Base-by-base conservation (phyloP, 371 early-diverging fungal genomes). In the Gilbertella persicaria region DNA sequence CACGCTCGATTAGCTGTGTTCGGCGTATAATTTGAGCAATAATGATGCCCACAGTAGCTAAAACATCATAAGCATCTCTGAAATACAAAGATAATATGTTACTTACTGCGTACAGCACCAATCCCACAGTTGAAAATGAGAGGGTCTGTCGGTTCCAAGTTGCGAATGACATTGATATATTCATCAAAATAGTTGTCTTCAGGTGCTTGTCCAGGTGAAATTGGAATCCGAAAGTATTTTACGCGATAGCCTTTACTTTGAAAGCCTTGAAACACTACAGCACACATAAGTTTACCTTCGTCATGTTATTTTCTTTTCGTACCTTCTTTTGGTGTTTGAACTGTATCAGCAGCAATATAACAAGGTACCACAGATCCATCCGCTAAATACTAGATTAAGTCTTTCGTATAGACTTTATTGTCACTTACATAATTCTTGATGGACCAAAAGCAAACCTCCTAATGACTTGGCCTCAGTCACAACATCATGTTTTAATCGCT, bases 61-160 rank as follows among this genome's bases (percentile, higher is more conserved):
- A n/a, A n/a, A n/a, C n/a, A n/a, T n/a, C n/a, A n/a, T n/a, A n/a
- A n/a, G n/a, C n/a, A n/a, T n/a, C 0, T 14, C 13, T 16, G 1
- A 33, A 8, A 45, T 2, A 7, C 9, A 10, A 8, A 23, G 25
- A n/a, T 25, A 19, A 37, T 13, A 40, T 26, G 16, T 6, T 3
- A 71, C 83, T 64, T 80, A 82, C 85, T 89, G 55, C 89, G 54
- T 9, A 87, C 88, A 21, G 77, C 83, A 1, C 89, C 89, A 70
- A 87, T 84, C 21, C 89, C 89, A 51, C 89, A 89, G 44, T 84
- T 85, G 53, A 89, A 85, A n/a, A 89, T 80, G 5, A 88, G 65
- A 3, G 85, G 74, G 48, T 83, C 87, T 0, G 69, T 66, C 4
- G 72, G 70, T n/a, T 65, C 62, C n/a, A 75, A 39, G 0, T 29